phyloP scores from a whole-genome alignment of 352 stramenopile species.

The Globisporangium nunn region DNA sequence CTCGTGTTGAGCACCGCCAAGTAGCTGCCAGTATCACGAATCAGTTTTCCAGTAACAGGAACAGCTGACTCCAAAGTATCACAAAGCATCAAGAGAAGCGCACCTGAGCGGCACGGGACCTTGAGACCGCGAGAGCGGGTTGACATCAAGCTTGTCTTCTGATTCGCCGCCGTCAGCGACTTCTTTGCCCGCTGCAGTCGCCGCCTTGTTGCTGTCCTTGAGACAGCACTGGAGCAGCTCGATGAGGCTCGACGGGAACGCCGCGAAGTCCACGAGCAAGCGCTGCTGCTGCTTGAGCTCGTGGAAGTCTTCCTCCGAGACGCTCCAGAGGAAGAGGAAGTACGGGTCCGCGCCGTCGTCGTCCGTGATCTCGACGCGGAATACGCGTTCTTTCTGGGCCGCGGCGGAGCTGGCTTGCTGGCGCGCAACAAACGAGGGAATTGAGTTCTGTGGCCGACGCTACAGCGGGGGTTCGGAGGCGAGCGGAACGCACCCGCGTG shows the following conservation, averaged over 20 bases:
- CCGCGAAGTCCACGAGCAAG: constrained; percentile 91
- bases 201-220: constrained; percentile 53
- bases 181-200: neutral
- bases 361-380: constrained; percentile 92
- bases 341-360: constrained; percentile 88
- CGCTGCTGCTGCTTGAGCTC: constrained; percentile 91
- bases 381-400: constrained; percentile 83
- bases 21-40: constrained; percentile 31
- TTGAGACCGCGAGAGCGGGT: constrained; percentile 40
- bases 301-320: constrained; percentile 94
- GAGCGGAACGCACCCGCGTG: constrained; percentile 40
- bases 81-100: neutral
- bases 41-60: too few relatives aligned
- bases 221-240: constrained; percentile 88
- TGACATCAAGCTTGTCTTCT: constrained; percentile 8
- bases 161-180: too few relatives aligned
- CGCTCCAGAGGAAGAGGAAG: constrained; percentile 90
- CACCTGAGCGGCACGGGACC: constrained; percentile 68
- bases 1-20: constrained; percentile 76
- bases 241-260: constrained; percentile 90
- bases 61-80: too few relatives aligned
- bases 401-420: constrained; percentile 58
- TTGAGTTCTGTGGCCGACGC: too few relatives aligned
- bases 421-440: neutral
- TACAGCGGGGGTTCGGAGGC: too few relatives aligned